Evolutionary conservation across 768 basidiomycete species (phyloP).

Genomic region (Calocybe gangraenosa): DNA sequence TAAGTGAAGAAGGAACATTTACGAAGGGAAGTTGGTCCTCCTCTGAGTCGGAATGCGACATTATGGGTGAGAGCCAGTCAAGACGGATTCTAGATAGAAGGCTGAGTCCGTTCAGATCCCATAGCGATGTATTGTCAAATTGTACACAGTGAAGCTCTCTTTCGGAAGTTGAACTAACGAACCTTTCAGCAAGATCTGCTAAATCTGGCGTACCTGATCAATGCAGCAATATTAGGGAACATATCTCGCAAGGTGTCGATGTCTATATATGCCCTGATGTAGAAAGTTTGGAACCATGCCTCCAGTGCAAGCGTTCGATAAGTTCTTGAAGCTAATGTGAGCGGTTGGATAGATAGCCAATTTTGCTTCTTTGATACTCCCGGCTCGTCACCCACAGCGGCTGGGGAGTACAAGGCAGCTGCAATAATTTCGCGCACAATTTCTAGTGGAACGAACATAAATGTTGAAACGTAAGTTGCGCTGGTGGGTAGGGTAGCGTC

Average conservation of each 20-base stretch:
- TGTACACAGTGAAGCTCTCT: constrained; percentile 31
- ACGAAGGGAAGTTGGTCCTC: constrained; percentile 21
- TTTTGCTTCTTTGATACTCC: constrained; percentile 20
- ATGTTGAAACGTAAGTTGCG: background rate
- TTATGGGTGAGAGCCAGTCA: constrained; percentile 23
- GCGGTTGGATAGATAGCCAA: constrained; percentile 23
- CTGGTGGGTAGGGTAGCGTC: too few species aligned
- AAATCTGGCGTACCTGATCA: constrained; percentile 14
- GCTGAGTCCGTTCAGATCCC: constrained; percentile 22
- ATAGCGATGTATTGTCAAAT: constrained; percentile 13
- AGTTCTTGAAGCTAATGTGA: constrained; percentile 25
- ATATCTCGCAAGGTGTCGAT: constrained; percentile 16
- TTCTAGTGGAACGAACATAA: constrained; percentile 27
- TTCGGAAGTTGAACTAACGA: background rate
- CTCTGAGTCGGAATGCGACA: constrained; percentile 12
- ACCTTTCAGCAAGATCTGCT: background rate
- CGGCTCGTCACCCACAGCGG: constrained; percentile 9
- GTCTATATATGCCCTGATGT: constrained; percentile 19
- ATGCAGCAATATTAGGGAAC: constrained; percentile 21
- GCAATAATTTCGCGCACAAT: constrained; percentile 29
- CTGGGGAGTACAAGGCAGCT: constrained; percentile 14
- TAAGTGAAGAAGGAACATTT: constrained; percentile 21
- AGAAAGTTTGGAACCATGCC: constrained; percentile 30
- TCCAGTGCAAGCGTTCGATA: constrained; percentile 25
- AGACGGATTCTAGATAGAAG: constrained; percentile 21